Conservation (phyloP, 768 basidiomycete genomes). For the Russula olivacea region DNA sequence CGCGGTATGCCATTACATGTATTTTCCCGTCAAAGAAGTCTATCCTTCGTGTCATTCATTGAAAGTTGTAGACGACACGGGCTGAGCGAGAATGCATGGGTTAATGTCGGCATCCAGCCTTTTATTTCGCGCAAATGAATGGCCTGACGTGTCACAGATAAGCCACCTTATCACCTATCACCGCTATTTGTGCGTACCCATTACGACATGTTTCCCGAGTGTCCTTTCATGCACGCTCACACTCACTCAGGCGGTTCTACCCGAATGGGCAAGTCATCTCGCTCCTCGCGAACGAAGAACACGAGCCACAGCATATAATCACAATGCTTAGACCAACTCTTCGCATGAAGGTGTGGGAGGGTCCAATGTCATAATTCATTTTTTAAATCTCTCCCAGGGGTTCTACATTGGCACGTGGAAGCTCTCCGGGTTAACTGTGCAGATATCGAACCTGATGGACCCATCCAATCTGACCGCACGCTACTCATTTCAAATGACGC, state of each 20-base stretch:
- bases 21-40: constrained; percentile 29
- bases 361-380: neutral
- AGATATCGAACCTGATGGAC: constrained; percentile 61
- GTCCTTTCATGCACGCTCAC: neutral
- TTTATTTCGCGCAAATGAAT: neutral
- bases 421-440: constrained; percentile 54
- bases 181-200: constrained; percentile 68
- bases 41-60: constrained; percentile 12
- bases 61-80: constrained; percentile 53
- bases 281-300: constrained; percentile 75
- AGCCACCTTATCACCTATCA: constrained; percentile 89
- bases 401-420: constrained; percentile 67
- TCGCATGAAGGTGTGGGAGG: constrained; percentile 61
- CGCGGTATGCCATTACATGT: constrained; percentile 86
- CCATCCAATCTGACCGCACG: constrained; percentile 34
- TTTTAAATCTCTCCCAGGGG: constrained; percentile 42
- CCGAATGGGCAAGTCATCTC: constrained; percentile 83
- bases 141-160: constrained; percentile 41
- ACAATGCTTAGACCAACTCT: constrained; percentile 69
- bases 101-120: constrained; percentile 53
- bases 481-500: constrained; percentile 70
- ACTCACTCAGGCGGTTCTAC: constrained; percentile 64
- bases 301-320: constrained; percentile 63
- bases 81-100: constrained; percentile 79
- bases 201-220: neutral